These are phyloP conservation scores for Neovahlkampfia damariscottae DNA, from an alignment of 78 protist genomes.

Conservation along the genomic window DNA sequence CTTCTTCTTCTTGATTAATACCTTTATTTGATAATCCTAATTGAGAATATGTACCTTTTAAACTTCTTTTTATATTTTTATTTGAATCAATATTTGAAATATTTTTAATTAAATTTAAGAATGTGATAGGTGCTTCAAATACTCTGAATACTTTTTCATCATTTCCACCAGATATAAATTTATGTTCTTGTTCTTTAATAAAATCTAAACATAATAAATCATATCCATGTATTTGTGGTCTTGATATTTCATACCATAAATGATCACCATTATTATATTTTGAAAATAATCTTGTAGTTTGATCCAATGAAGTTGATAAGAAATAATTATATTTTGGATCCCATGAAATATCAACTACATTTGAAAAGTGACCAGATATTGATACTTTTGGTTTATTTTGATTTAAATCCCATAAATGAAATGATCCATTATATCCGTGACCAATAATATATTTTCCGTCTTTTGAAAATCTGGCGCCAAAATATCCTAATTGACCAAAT, in stretches of 20 bases:
- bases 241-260: conserved; percentile 18
- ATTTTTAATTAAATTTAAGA: neutral
- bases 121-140: neutral
- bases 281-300: conserved; percentile 8
- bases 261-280: neutral
- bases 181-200: neutral
- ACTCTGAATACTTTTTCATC: conserved; percentile 21
- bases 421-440: conserved; percentile 6
- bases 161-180: neutral
- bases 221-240: conserved; percentile 28
- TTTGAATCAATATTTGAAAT: neutral
- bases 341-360: neutral
- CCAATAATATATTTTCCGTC: neutral
- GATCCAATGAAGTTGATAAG: neutral
- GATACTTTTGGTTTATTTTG: neutral
- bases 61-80: neutral
- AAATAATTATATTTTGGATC: neutral
- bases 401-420: conserved; percentile 5
- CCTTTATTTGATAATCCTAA: conserved; percentile 19
- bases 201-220: neutral
- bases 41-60: neutral
- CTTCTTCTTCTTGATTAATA: neutral
- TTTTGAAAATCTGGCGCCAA: neutral
- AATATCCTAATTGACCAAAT: conserved; percentile 7
- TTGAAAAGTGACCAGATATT: conserved; percentile 2